Evolutionary conservation across 2,329 filamentous ascomycete species (phyloP).

Genomic region (Diaporthe ampelina): DNA sequence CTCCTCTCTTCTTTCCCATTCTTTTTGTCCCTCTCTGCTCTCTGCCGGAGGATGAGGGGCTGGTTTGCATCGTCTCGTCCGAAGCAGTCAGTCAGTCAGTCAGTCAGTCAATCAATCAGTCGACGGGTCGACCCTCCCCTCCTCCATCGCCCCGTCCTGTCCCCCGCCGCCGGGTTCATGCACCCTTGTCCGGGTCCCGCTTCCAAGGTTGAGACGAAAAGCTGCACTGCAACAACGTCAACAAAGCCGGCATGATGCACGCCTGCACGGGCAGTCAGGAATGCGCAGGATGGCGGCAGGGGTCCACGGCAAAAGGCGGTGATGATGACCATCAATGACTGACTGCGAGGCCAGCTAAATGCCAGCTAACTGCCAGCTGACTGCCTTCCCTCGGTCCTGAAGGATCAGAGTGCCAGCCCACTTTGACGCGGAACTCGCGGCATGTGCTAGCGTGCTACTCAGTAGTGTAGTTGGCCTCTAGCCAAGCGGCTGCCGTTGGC

Average conservation of each 20-base stretch:
- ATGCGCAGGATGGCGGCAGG: background rate
- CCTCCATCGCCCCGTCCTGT: background rate
- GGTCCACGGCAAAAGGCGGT: slow-evolving; percentile 28
- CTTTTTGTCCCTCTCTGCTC: background rate
- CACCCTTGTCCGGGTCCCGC: slow-evolving; percentile 1
- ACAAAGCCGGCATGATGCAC: background rate
- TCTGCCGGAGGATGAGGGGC: too few species aligned
- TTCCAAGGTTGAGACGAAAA: background rate
- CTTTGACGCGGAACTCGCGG: background rate
- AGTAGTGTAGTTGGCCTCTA: too few species aligned
- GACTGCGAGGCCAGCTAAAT: background rate
- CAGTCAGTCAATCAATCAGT: slow-evolving; percentile 1
- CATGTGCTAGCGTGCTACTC: background rate
- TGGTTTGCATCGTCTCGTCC: slow-evolving; percentile 15
- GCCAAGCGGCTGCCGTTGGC: slow-evolving; percentile 7
- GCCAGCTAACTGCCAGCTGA: background rate
- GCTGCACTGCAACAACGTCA: background rate
- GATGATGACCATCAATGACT: background rate
- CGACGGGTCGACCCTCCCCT: slow-evolving; percentile 9
- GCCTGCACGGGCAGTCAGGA: background rate
- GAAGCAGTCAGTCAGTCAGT: slow-evolving; percentile 2
- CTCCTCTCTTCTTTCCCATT: background rate
- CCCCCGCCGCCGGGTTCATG: background rate
- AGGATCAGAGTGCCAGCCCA: slow-evolving; percentile 16
- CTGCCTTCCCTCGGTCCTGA: background rate